A percentile compares a stretch with the other conserved stretches of the same genome.
Conservation (phyloP, 108 stramenopile species). For the Licmophora abbreviata region DNA sequence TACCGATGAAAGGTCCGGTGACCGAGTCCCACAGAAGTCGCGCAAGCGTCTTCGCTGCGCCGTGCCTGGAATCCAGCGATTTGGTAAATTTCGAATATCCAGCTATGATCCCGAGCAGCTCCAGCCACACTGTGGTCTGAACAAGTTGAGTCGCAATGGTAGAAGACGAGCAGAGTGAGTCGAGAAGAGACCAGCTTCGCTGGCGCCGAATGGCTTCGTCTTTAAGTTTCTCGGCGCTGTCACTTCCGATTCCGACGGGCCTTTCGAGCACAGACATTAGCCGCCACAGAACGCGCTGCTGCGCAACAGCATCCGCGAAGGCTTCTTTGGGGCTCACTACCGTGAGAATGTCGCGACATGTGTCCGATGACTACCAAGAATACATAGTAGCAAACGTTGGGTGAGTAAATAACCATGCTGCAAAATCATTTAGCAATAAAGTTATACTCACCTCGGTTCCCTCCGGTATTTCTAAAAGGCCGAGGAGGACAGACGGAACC, state of each 20-base stretch:
- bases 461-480: constrained; percentile 38
- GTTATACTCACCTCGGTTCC: constrained; percentile 47
- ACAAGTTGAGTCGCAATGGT: constrained; percentile 40
- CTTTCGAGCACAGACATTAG: constrained; percentile 41
- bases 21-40: constrained; percentile 56
- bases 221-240: background rate
- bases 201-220: constrained; percentile 28
- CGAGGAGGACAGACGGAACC: constrained; percentile 27
- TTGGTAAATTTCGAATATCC: constrained; percentile 46
- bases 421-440: constrained; percentile 6
- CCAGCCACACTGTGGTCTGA: constrained; percentile 46
- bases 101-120: constrained; percentile 51
- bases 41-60: constrained; percentile 50
- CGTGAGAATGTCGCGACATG: constrained; percentile 38
- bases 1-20: constrained; percentile 28
- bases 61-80: constrained; percentile 34
- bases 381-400: constrained; percentile 5
- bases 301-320: constrained; percentile 42
- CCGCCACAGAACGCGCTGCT: constrained; percentile 40
- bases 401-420: background rate
- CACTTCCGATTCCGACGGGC: constrained; percentile 11
- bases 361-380: constrained; percentile 47
- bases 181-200: constrained; percentile 43
- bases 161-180: constrained; percentile 45
- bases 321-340: constrained; percentile 40